Evolutionary conservation across 805 yeast species (phyloP), one percentile per base, ranked within the genome.

Genomic region (Ogataea pignaliae): DNA sequence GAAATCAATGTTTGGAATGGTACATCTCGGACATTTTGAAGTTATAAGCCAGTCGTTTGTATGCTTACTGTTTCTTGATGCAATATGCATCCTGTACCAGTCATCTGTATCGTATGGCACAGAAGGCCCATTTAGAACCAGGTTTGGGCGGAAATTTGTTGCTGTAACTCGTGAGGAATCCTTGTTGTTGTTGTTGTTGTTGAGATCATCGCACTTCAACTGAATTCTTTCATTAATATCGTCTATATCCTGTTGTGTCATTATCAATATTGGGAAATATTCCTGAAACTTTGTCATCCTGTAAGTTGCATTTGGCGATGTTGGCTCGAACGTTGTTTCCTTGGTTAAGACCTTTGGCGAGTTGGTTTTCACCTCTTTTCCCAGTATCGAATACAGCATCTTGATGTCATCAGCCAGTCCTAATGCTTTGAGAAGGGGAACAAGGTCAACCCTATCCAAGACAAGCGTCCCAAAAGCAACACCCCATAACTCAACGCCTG

Each of bases 11-110:
- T 57, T 59, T 8, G 61, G 61, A 36, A 59, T 46, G 9, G 55
- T 42, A 31, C 63, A 59, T 29, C 63, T 45, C 1, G 62, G 60
- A 39, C 63, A 59, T 42, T 59, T 59, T n/a, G 57, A 52, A 3
- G 57, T 48, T 12, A 56, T 55, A 10, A 51, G 30, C 61, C 61
- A 59, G 14, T 45, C 44, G 18, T 50, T 47, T 13, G 14, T n/a
- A 17, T 12, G 14, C 12, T 16, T 37, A n/a, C 45, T 41, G 10
- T 39, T 43, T 7, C 37, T 45, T 12, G 30, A 34, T 5, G 36
- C 32, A 14, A 59, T 47, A 4, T 42, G 37, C 40, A 56, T 51
- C 18, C 43, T 40, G 38, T 41, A 47, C 63, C 63, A 59, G n/a
- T 46, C 47, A 40, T 59, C 63, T 1, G 47, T 53, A 35, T 53